Base-by-base conservation (phyloP, 179 eudicot species). In the Corrigiola litoralis region DNA sequence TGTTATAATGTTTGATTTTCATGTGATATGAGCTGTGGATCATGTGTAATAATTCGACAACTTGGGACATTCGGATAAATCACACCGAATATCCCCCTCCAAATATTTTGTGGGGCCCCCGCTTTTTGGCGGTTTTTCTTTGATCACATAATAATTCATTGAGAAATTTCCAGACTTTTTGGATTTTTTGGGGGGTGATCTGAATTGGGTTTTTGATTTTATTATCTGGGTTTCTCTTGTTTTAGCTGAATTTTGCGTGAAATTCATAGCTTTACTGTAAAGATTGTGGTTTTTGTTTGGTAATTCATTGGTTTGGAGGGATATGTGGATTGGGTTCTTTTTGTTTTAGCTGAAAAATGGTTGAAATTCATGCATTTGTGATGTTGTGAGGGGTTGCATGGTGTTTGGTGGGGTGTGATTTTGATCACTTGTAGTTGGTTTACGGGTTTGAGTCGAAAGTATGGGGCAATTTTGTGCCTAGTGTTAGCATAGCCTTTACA, bases 61-160 rank as follows among this genome's bases (percentile, higher is more conserved):
- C 13, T 67, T 54, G 50, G 63, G 2, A 68, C 60, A 74, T 63
- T 58, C 65, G 67, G 29, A 69, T 69, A 47, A 49, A 41, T 69
- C 25, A 0, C 49, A 74, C 52, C 77, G 77, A 67, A 61, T 73
- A 73, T 73, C 42, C 57, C 25, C 61, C 74, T 21, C 21, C 31
- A 2, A 12, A 28, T 20, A n/a, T 51, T 40, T 23, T 46, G 11
- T 42, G 28, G 41, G 65, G 14, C 33, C 66, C 54, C 23, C 36
- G 6, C 36, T 9, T 64, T 64, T 28, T 20, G 0, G 8, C 31
- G 20, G 20, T 58, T 47, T 55, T 16, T 17, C 20, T 55, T 28
- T 37, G 71, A 71, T 37, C 51, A 16, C 64, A 24, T 41, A 41
- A 41, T 38, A 48, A 27, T 42, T 44, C 38, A 33, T 14, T 6